Evolutionary conservation across 2,329 filamentous ascomycete genomes (phyloP).

Genomic region (Aphanocladium album): DNA sequence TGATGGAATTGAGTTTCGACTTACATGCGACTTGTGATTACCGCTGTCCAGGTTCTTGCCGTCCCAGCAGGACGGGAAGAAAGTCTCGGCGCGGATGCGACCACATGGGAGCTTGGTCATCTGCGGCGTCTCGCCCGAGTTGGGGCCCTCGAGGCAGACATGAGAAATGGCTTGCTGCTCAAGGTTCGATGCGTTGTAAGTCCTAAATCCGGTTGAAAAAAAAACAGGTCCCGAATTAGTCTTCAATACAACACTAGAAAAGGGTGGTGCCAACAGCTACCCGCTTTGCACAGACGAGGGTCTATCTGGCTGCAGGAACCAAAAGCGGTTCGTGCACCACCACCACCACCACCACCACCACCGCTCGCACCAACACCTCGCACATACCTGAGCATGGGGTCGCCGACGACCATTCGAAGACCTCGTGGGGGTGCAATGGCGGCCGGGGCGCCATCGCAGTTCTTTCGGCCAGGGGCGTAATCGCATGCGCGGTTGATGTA

Average conservation of each 20-base stretch:
- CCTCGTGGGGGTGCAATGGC: slow-evolving; percentile 55
- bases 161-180: slow-evolving; percentile 50
- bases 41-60: slow-evolving; percentile 49
- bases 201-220: slow-evolving; percentile 19
- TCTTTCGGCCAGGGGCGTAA: slow-evolving; percentile 21
- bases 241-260: background rate
- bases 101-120: slow-evolving; percentile 49
- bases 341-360: slow-evolving; percentile 16
- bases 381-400: slow-evolving; percentile 40
- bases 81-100: slow-evolving; percentile 51
- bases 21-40: slow-evolving; percentile 52
- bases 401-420: slow-evolving; percentile 63
- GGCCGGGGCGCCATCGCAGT: slow-evolving; percentile 17
- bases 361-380: background rate
- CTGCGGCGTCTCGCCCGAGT: slow-evolving; percentile 37
- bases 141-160: slow-evolving; percentile 44
- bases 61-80: slow-evolving; percentile 60
- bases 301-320: background rate
- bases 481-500: slow-evolving; percentile 24
- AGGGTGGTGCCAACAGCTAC: background rate
- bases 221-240: background rate
- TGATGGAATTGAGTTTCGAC: background rate
- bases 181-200: slow-evolving; percentile 38
- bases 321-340: background rate
- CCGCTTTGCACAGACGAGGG: background rate